A percentile compares a stretch with the other conserved stretches of the same genome.
phyloP scores from a whole-genome alignment of 352 stramenopile genomes.

The Pythium apleroticum region DNA sequence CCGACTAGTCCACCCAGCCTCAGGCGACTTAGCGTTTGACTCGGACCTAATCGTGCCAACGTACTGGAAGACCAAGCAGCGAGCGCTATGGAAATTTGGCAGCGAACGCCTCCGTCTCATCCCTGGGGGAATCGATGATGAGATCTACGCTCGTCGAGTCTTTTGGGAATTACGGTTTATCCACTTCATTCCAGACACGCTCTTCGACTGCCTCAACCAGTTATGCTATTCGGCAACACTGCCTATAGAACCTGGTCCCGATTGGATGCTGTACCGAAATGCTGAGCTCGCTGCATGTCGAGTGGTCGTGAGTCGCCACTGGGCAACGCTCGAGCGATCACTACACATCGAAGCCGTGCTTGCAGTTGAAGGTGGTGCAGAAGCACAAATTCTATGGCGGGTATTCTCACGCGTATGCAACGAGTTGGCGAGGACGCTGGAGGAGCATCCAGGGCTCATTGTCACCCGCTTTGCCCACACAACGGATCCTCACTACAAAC shows the following conservation, averaged over 20 bases:
- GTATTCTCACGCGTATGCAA: too few relatives aligned
- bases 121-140: background rate
- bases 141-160: background rate
- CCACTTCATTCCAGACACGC: background rate
- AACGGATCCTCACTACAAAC: too few relatives aligned
- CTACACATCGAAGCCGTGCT: background rate
- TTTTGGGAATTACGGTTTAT: background rate
- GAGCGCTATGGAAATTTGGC: background rate
- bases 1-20: slow-evolving; percentile 10
- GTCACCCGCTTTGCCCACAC: too few relatives aligned
- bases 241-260: background rate
- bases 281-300: background rate
- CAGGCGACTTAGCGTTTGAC: slow-evolving; percentile 8
- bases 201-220: background rate
- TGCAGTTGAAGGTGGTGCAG: too few relatives aligned
- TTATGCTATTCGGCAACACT: background rate
- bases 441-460: too few relatives aligned
- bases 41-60: slow-evolving; percentile 16
- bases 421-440: too few relatives aligned
- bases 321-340: too few relatives aligned
- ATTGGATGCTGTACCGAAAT: background rate
- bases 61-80: background rate
- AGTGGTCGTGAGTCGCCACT: background rate
- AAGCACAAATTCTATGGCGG: too few relatives aligned
- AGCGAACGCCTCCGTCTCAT: background rate